Base-by-base conservation (phyloP, 148 eudicot species). In the Dianthus caryophyllus region DNA sequence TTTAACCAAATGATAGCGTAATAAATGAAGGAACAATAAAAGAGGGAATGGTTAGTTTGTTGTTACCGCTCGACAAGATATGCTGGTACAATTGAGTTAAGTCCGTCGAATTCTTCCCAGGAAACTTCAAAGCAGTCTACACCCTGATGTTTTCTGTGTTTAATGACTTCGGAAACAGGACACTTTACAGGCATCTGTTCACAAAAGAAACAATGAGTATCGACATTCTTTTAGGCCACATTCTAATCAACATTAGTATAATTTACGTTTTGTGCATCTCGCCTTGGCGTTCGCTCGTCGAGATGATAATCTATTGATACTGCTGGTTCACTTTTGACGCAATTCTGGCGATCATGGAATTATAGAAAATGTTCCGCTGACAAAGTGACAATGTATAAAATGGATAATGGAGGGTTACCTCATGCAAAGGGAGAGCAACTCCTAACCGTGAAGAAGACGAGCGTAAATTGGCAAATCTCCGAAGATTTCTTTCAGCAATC, bases 401-500 rank as follows among this genome's bases (percentile, higher is more conserved):
- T 41, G 44, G 44, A 59, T 47, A 25, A 39, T 0, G 44, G 57
- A 55, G 8, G 18, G 46, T 69, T 83, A 92, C 98, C 89, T 84
- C 65, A 63, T 84, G 73, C 67, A 92, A 67, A 44, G 96, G 85
- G 69, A 78, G 81, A 49, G 39, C 65, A 67, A 78, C 78, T 70
- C 91, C 91, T 44, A 84, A 71, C 18, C 62, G 71, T 61, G 96
- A 87, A 48, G 96, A 87, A 75, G 85, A 74, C 25, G 68, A 66
- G 30, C 88, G 91, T 71, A 92, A 75, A 69, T 89, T 84, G 72
- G 89, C 89, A 73, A 83, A 92, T 73, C 84, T 81, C 53, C 91
- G 75, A 65, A 92, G 77, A 38, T 92, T 84, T 76, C 98, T 87
- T 83, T 92, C 98, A 67, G 94, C 96, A 77, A 92, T 89, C 87